Base-by-base conservation (phyloP, 805 yeast species). In the Nakazawaea populi region DNA sequence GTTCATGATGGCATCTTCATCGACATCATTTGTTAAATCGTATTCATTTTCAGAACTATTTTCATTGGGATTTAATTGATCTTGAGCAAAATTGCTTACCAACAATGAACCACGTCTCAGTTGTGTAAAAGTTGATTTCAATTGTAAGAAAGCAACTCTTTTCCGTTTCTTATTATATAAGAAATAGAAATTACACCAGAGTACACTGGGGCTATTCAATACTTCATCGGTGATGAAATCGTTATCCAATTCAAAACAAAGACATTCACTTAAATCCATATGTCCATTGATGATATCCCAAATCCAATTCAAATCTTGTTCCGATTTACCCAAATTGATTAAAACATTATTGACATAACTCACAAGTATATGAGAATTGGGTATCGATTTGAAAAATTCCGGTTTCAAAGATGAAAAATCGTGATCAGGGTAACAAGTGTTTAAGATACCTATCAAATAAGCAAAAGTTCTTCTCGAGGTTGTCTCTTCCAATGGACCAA, bases 341-440 rank as follows among this genome's bases (percentile, higher is more conserved):
- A 92, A 75, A 4, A 91, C 73, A 57, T 89, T 88, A 65, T 90
- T 89, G 61, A 94, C 84, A 49, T 83, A 79, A 32, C 83, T 74
- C 53, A 80, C 79, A 57, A 81, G 76, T 51, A 74, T 80, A 63
- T 64, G 51, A 1, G 68, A 42, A 44, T 79, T 74, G 27, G 70
- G 73, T 5, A 80, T 79, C n/a, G 87, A 78, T 40, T 73, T 69
- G 66, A 87, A 87, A 64, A 82, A 85, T 18, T 74, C 74, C 1
- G 99, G 99, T 61, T 88, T 89, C 55, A 94, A 77, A 29, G 85
- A 78, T 10, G 95, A 79, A 60, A 92, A 94, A 63, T 94, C 99
- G 61, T 94, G 96, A 65, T 94, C 99, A 0, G 99, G 98, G 63
- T 88, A 92, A 4, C 95, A 85, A 6, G 95, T 87, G 65, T 94